These are phyloP conservation scores for Trichoderma harzianum DNA, from an alignment of 2,329 filamentous ascomycete genomes.

Conservation along the genomic window DNA sequence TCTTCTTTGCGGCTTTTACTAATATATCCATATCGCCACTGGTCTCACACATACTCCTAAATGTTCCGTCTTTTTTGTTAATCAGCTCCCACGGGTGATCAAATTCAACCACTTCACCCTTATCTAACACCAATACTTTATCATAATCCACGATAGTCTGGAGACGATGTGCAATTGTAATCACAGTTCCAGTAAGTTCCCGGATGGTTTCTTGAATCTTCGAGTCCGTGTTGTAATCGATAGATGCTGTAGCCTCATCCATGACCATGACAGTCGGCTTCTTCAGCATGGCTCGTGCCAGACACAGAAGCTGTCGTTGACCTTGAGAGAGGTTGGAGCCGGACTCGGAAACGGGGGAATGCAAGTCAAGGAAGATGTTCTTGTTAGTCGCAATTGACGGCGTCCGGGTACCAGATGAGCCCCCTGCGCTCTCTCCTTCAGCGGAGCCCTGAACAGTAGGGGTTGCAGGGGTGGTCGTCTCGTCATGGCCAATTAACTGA, in stretches of 20 bases:
- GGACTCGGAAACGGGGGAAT: conserved; percentile 80
- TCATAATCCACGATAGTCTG: conserved; percentile 98
- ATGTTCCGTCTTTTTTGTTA: conserved; percentile 62
- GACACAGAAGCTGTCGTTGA: conserved; percentile 88
- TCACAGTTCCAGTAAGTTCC: conserved; percentile 88
- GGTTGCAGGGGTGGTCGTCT: conserved; percentile 34
- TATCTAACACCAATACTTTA: conserved; percentile 91
- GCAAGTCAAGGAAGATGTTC: conserved; percentile 87
- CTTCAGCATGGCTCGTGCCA: conserved; percentile 89
- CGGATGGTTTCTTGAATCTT: conserved; percentile 97
- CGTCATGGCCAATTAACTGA: conserved; percentile 71
- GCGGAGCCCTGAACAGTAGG: conserved; percentile 22
- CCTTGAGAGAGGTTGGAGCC: conserved; percentile 94
- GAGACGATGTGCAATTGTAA: conserved; percentile 92
- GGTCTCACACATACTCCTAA: conserved; percentile 63
- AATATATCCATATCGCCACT: conserved; percentile 56
- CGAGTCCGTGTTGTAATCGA: conserved; percentile 91
- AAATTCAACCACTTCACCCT: conserved; percentile 82
- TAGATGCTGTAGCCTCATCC: conserved; percentile 97
- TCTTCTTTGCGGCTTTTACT: conserved; percentile 54
- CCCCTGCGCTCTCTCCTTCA: conserved; percentile 18
- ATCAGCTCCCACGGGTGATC: conserved; percentile 86
- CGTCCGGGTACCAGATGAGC: conserved; percentile 22
- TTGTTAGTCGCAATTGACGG: conserved; percentile 67
- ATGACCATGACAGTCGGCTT: conserved; percentile 92